Percentiles rank a stretch among this genome's conserved stretches.
Conservation (phyloP, 2,329 filamentous ascomycete genomes). For the Plectosphaerella sp. region DNA sequence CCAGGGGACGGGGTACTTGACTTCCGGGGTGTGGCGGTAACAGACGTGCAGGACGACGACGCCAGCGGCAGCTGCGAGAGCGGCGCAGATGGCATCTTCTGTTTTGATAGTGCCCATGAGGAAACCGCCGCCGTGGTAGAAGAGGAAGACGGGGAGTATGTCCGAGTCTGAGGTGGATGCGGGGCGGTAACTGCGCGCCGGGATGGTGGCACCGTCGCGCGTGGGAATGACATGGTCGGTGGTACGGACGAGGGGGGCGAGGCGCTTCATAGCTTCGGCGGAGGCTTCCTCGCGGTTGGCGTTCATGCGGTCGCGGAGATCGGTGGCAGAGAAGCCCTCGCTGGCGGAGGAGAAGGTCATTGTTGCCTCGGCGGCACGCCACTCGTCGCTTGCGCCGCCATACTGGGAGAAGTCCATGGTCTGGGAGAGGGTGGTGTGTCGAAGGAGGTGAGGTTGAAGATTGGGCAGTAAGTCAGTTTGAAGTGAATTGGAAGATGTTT, state of each 20-base stretch:
- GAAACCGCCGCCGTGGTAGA: slow-evolving; percentile 53
- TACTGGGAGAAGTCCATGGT: slow-evolving; percentile 28
- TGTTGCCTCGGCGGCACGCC: slow-evolving; percentile 31
- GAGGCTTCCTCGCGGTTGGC: slow-evolving; percentile 25
- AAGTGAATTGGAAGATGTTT: too few relatives aligned
- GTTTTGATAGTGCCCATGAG: slow-evolving; percentile 46
- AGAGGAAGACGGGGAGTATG: slow-evolving; percentile 43
- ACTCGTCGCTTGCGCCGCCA: slow-evolving; percentile 35
- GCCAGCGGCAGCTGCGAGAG: slow-evolving; percentile 13
- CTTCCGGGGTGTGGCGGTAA: slow-evolving; percentile 55
- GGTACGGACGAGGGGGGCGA: slow-evolving; percentile 21
- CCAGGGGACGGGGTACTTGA: slow-evolving; percentile 46
- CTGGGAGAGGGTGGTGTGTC: too few relatives aligned
- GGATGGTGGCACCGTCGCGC: slow-evolving; percentile 36
- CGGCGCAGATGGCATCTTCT: slow-evolving; percentile 47
- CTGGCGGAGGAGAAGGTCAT: slow-evolving; percentile 22
- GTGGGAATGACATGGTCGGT: slow-evolving; percentile 32
- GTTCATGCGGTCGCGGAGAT: slow-evolving; percentile 23
- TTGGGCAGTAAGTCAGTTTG: too few relatives aligned
- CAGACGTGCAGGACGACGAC: slow-evolving; percentile 50
- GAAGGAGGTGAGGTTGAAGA: too few relatives aligned
- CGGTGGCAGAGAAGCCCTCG: slow-evolving; percentile 12
- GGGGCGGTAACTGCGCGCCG: slow-evolving; percentile 43
- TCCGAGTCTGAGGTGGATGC: slow-evolving; percentile 20
- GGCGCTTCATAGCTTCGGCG: slow-evolving; percentile 20